Conservation (phyloP, 2,329 filamentous ascomycete species). For the Pestalotiopsis sp. region DNA sequence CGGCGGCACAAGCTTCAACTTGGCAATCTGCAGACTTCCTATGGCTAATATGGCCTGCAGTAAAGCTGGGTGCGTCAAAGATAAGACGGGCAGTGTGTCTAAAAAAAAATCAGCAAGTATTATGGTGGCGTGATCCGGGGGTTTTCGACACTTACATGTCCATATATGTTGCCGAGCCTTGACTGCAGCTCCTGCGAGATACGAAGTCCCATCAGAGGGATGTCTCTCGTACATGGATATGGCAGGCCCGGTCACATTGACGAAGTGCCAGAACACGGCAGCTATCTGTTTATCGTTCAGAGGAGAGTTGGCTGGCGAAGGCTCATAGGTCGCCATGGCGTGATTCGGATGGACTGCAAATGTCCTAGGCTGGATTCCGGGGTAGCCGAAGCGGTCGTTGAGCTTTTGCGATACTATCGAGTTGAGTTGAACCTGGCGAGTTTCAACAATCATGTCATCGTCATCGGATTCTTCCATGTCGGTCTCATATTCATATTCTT, state of each 20-base stretch:
- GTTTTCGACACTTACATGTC: conserved; percentile 39
- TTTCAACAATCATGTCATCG: conserved; percentile 41
- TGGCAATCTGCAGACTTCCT: conserved; percentile 84
- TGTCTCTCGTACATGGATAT: conserved; percentile 88
- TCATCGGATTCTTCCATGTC: conserved; percentile 65
- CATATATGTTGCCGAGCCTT: conserved; percentile 67
- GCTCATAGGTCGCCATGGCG: conserved; percentile 66
- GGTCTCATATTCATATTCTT: conserved; percentile 58
- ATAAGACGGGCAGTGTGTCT: conserved; percentile 82
- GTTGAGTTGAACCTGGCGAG: conserved; percentile 40
- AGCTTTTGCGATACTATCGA: conserved; percentile 39
- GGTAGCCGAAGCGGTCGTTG: conserved; percentile 39
- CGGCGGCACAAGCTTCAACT: conserved; percentile 71
- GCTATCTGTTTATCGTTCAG: conserved; percentile 80
- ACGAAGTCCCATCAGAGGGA: conserved; percentile 70
- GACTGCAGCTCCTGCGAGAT: conserved; percentile 64
- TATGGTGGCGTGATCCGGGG: background rate
- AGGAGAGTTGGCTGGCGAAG: conserved; percentile 68
- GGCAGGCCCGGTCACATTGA: conserved; percentile 83
- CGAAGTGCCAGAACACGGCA: conserved; percentile 87
- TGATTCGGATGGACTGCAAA: conserved; percentile 52
- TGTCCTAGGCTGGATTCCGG: conserved; percentile 49
- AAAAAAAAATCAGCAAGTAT: background rate
- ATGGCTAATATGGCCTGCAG: conserved; percentile 90
- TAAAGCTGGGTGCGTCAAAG: conserved; percentile 82